Conservation (phyloP, 495 filamentous ascomycete genomes). For the Trichoderma virens region DNA sequence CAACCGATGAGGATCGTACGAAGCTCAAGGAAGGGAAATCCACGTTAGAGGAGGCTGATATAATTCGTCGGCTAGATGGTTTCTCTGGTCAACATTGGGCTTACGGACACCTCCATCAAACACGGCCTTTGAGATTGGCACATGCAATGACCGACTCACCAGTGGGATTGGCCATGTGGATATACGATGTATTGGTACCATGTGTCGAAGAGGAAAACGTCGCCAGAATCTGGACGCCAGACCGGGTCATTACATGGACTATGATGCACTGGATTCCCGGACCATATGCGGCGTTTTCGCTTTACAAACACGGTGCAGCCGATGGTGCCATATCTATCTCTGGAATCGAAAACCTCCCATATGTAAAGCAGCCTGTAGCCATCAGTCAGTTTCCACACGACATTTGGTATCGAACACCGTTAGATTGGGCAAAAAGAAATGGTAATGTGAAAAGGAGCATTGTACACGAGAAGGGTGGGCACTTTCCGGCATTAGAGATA, state of each 20-base stretch:
- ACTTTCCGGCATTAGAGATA: constrained; percentile 46
- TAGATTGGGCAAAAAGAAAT: constrained; percentile 14
- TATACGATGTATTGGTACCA: neutral
- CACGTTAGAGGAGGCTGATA: neutral
- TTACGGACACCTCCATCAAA: neutral
- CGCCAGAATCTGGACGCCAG: neutral
- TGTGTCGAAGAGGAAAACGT: constrained; percentile 19
- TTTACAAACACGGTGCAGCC: constrained; percentile 8
- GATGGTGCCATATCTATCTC: constrained; percentile 13
- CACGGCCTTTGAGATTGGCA: neutral
- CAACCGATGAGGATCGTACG: neutral
- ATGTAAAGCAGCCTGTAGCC: constrained; percentile 31
- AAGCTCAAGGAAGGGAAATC: neutral
- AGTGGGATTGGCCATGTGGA: neutral
- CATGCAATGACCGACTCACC: neutral
- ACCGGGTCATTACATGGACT: neutral
- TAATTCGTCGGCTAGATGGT: neutral
- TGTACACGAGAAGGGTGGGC: constrained; percentile 38
- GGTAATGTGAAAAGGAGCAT: constrained; percentile 31
- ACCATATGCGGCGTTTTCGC: neutral
- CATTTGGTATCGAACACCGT: constrained; percentile 15
- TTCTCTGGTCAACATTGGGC: neutral
- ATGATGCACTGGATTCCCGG: neutral
- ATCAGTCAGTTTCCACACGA: constrained; percentile 32
- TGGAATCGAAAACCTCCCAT: constrained; percentile 14